phyloP scores from a whole-genome alignment of 805 yeast species.

The Ogataea pilisensis region DNA sequence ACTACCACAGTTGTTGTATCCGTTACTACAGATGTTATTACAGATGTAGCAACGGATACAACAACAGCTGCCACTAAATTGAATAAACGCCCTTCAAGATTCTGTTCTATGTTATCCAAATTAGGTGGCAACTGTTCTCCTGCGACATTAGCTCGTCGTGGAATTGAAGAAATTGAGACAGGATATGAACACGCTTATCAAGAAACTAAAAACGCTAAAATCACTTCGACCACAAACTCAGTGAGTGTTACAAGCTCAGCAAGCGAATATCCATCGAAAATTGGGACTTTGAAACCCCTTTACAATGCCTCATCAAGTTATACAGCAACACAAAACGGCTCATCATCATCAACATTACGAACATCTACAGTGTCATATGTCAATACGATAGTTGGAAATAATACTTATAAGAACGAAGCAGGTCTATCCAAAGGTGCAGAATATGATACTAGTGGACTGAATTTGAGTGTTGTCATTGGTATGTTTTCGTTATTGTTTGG shows the following conservation, averaged over 20 bases:
- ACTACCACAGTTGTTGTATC: conserved; percentile 6
- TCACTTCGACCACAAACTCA: too few relatives aligned
- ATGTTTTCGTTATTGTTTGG: conserved; percentile 12
- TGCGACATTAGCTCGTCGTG: conserved; percentile 9
- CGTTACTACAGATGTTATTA: too few relatives aligned
- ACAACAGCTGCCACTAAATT: conserved; percentile 12
- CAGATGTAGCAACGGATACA: too few relatives aligned
- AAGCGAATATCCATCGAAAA: too few relatives aligned
- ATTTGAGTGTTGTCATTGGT: conserved; percentile 8
- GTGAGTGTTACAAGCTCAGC: too few relatives aligned
- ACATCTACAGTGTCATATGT: neutral
- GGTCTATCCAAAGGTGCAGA: neutral
- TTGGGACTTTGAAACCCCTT: too few relatives aligned
- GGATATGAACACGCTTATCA: neutral
- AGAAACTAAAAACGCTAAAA: too few relatives aligned
- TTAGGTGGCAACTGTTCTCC: conserved; percentile 18
- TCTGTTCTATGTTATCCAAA: conserved; percentile 16
- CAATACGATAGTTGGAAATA: conserved; percentile 2
- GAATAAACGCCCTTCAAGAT: conserved; percentile 17
- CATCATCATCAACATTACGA: neutral
- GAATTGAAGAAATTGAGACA: conserved; percentile 2
- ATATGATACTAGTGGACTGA: conserved; percentile 3
- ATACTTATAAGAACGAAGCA: conserved; percentile 11
- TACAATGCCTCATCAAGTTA: too few relatives aligned
- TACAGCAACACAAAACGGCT: too few relatives aligned